Base-by-base conservation (phyloP, 768 basidiomycete genomes). In the Hemileccinum rubropunctum region DNA sequence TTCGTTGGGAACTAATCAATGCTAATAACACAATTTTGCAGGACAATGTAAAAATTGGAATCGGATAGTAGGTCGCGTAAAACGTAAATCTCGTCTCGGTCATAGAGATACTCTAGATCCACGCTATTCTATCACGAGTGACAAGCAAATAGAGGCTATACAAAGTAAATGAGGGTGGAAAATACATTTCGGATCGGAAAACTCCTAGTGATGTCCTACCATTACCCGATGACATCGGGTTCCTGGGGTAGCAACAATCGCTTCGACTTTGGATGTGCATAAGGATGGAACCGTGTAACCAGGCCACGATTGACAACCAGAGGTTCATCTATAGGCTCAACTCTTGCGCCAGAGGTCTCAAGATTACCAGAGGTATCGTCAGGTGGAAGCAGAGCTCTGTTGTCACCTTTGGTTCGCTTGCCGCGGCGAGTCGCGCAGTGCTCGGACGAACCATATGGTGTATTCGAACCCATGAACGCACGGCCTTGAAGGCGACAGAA, bases 241-340 rank as follows among this genome's bases (percentile, higher is more conserved):
- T 61, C 60, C 27, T 26, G 48, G 17, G 65, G 56, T 9, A 67
- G 39, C 9, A 61, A 5, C 38, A 63, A 18, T n/a, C 49, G 52
- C 42, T 20, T 58, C 6, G 64, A 50, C 0, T 20, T 13, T 11
- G 51, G 42, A 21, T 63, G 56, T 6, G 39, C 32, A 30, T 66
- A 60, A 14, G 66, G 66, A 46, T 53, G 58, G 23, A 51, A 18
- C 14, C 59, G 56, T 20, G 30, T 18, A 18, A 33, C 12, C 18
- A n/a, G 15, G 13, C 37, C 21, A 11, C 26, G 42, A 14, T 27
- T 26, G 18, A 52, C 38, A 26, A 42, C 47, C 1, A 65, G 48
- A 15, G 65, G 61, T 41, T 48, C 44, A 36, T 67, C 65, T n/a
- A 15, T 13, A 34, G 37, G 8, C 23, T 39, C 49, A 15, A 17